Evolutionary conservation across 352 stramenopile genomes (phyloP).

Genomic region (Phytophthora quininea): DNA sequence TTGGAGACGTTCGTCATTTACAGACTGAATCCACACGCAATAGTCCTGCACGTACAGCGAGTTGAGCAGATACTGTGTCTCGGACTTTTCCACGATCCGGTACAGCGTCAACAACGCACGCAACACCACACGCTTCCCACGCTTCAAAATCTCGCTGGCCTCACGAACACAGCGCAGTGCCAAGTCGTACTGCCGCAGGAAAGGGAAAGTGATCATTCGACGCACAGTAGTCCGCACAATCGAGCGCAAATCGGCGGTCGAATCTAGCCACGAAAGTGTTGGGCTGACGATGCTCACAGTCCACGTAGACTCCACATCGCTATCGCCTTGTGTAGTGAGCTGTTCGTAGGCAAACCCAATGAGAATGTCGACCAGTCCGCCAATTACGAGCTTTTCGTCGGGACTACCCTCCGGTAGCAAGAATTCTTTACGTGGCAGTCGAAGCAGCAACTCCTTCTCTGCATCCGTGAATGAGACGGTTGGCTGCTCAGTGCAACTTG

Average conservation of each 20-base stretch:
- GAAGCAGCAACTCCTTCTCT: slow-evolving; percentile 78
- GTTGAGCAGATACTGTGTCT: slow-evolving; percentile 97
- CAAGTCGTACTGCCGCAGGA: slow-evolving; percentile 93
- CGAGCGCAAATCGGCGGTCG: slow-evolving; percentile 53
- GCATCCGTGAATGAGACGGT: slow-evolving; percentile 48
- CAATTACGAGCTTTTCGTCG: slow-evolving; percentile 69
- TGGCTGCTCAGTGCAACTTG: slow-evolving; percentile 5
- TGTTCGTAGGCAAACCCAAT: slow-evolving; percentile 97
- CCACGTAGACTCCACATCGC: slow-evolving; percentile 96
- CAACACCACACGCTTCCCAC: slow-evolving; percentile 90
- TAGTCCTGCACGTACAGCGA: slow-evolving; percentile 96
- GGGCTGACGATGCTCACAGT: slow-evolving; percentile 95
- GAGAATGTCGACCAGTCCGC: slow-evolving; percentile 93
- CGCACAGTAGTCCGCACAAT: slow-evolving; percentile 82
- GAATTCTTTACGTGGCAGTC: slow-evolving; percentile 83
- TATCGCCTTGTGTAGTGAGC: slow-evolving; percentile 94
- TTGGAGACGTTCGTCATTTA: slow-evolving; percentile 55
- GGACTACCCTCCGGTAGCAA: slow-evolving; percentile 60
- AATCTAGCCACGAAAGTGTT: slow-evolving; percentile 95
- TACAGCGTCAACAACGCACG: slow-evolving; percentile 92
- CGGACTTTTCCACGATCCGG: slow-evolving; percentile 92
- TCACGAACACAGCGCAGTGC: slow-evolving; percentile 81
- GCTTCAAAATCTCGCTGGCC: slow-evolving; percentile 82
- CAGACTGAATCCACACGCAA: slow-evolving; percentile 84
- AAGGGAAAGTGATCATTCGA: slow-evolving; percentile 95